Conservation (phyloP, 192 early-diverging fungal species). For the Linnemannia zychae region DNA sequence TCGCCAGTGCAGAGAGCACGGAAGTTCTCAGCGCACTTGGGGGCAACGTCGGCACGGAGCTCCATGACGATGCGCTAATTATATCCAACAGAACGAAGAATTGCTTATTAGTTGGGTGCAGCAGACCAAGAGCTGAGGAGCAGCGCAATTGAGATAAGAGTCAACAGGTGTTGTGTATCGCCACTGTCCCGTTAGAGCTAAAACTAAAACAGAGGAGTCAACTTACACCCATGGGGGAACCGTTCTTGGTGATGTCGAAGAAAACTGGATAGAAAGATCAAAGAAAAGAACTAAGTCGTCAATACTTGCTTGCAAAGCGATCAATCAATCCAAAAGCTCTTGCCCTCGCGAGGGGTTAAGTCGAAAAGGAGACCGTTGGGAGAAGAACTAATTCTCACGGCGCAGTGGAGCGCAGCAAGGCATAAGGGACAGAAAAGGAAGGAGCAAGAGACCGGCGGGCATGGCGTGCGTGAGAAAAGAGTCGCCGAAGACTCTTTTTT, state of each 20-base stretch:
- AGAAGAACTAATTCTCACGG: conserved; percentile 16
- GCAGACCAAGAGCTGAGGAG: too few species aligned
- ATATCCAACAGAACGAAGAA: not conserved
- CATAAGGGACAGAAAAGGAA: not conserved
- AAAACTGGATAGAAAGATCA: conserved; percentile 60
- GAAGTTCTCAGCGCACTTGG: conserved; percentile 97
- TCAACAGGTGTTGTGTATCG: not conserved
- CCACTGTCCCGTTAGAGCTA: not conserved
- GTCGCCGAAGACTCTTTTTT: not conserved
- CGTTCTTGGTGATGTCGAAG: conserved; percentile 77
- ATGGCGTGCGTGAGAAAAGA: not conserved
- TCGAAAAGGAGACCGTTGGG: not conserved
- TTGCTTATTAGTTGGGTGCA: not conserved
- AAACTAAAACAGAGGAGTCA: not conserved
- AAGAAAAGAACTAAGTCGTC: not conserved
- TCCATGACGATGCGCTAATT: conserved; percentile 73
- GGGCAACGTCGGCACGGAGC: conserved; percentile 74
- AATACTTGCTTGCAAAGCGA: not conserved
- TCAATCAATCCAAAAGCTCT: not conserved
- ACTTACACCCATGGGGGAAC: conserved; percentile 62
- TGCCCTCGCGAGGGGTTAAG: not conserved
- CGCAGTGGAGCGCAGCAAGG: not conserved
- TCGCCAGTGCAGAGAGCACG: conserved; percentile 97
- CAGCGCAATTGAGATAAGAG: not conserved
- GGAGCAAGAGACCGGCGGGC: not conserved